Conservation (phyloP, 495 filamentous ascomycete species). For the Tuber indicum region DNA sequence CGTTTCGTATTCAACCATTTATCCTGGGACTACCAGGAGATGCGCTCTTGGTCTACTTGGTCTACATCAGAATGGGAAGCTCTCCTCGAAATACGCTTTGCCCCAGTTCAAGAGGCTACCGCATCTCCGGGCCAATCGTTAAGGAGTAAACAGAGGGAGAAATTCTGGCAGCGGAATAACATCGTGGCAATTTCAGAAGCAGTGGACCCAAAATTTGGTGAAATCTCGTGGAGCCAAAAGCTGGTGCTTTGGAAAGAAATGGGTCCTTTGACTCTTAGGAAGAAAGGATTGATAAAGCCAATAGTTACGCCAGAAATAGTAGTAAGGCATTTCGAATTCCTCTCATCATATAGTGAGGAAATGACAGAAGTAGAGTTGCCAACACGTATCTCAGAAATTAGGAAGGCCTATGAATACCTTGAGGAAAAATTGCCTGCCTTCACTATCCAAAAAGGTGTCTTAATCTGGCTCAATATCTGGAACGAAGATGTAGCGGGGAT, state of each 20-base stretch:
- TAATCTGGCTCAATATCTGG: conserved; percentile 35
- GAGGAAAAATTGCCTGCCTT: conserved; percentile 9
- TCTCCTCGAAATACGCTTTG: conserved; percentile 17
- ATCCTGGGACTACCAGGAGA: conserved; percentile 19
- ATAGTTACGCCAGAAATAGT: conserved; percentile 17
- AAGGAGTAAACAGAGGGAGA: neutral
- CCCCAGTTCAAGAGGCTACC: conserved; percentile 8
- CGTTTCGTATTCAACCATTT: conserved; percentile 22
- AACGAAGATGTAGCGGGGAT: conserved; percentile 6
- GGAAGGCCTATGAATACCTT: conserved; percentile 26
- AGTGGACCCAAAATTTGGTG: conserved; percentile 9
- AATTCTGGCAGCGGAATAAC: neutral
- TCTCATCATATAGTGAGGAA: conserved; percentile 14
- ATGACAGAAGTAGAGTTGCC: conserved; percentile 22
- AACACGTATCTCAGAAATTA: conserved; percentile 19
- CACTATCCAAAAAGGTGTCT: conserved; percentile 7
- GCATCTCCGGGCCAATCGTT: neutral
- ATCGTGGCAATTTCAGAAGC: conserved; percentile 16
- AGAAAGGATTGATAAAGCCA: neutral
- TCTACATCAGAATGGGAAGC: conserved; percentile 10
- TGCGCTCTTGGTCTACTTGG: conserved; percentile 13
- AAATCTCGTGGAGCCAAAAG: conserved; percentile 34
- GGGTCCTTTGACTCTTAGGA: conserved; percentile 10
- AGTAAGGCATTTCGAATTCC: conserved; percentile 28
- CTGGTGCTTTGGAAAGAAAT: conserved; percentile 17